Evolutionary conservation across 352 stramenopile species (phyloP).

Genomic region (Phytophthora colocasiae): DNA sequence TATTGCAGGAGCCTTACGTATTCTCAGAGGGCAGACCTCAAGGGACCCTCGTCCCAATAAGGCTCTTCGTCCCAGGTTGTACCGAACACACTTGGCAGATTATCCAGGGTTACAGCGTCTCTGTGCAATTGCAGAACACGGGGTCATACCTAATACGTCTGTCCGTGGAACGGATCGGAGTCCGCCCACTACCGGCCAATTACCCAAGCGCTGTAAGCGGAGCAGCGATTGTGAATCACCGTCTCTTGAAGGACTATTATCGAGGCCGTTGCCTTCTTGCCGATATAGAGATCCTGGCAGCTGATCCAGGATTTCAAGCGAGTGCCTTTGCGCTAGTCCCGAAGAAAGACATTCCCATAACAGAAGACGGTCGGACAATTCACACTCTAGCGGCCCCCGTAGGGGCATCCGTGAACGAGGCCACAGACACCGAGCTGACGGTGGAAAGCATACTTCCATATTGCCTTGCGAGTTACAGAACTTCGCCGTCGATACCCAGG

Average conservation of each 20-base stretch:
- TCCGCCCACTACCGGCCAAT: slow-evolving; percentile 6
- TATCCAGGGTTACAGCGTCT: slow-evolving; percentile 8
- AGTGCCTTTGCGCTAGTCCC: slow-evolving; percentile 16
- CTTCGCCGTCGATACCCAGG: neutral
- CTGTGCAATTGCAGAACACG: slow-evolving; percentile 5
- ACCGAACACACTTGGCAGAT: neutral
- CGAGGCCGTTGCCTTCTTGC: neutral
- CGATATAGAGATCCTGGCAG: neutral
- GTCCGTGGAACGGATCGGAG: neutral
- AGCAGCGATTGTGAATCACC: slow-evolving; percentile 3
- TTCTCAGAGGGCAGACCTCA: slow-evolving; percentile 2
- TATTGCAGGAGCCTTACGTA: too few species aligned
- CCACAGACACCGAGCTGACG: neutral
- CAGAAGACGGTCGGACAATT: slow-evolving; percentile 15
- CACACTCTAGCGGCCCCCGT: slow-evolving; percentile 14
- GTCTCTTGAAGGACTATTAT: slow-evolving; percentile 13
- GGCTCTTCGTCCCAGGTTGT: slow-evolving; percentile 7
- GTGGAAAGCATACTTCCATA: neutral
- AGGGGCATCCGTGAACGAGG: neutral
- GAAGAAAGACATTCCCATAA: slow-evolving; percentile 10
- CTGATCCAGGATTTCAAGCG: slow-evolving; percentile 1
- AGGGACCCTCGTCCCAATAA: slow-evolving; percentile 2
- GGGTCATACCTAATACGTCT: slow-evolving; percentile 6
- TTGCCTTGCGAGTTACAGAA: neutral
- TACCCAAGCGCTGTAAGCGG: slow-evolving; percentile 1